phyloP scores from a whole-genome alignment of 2,329 filamentous ascomycete genomes.

The Gaeumannomyces tritici region DNA sequence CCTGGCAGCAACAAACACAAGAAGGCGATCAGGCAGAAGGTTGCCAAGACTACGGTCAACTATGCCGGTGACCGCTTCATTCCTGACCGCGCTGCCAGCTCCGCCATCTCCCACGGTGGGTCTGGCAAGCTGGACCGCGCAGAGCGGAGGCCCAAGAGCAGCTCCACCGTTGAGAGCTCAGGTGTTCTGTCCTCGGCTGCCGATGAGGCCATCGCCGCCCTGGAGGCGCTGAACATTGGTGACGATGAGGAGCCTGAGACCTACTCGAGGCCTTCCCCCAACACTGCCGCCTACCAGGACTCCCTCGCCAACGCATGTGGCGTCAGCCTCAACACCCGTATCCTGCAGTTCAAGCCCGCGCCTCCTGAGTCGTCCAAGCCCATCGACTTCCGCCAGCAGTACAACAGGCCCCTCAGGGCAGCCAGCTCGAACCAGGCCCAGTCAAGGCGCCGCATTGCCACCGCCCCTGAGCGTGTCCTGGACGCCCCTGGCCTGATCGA shows the following conservation, averaged over 20 bases:
- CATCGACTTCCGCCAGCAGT: constrained; percentile 93
- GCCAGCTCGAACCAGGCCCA: constrained; percentile 67
- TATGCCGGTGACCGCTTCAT: constrained; percentile 93
- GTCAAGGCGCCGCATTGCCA: constrained; percentile 84
- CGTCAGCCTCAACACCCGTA: constrained; percentile 86
- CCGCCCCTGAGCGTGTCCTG: constrained; percentile 88
- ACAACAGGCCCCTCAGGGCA: constrained; percentile 89
- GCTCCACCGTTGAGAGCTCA: constrained; percentile 56
- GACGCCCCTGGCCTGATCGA: constrained; percentile 94
- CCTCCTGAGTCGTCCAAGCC: constrained; percentile 97
- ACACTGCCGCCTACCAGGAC: constrained; percentile 45
- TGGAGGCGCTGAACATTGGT: constrained; percentile 74
- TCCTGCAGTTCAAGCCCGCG: constrained; percentile 96
- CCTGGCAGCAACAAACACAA: constrained; percentile 48
- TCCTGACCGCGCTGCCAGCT: constrained; percentile 83
- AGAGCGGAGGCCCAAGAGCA: constrained; percentile 61
- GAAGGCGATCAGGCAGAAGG: constrained; percentile 49
- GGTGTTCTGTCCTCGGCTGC: constrained; percentile 67
- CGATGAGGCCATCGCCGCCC: constrained; percentile 68
- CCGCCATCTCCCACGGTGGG: constrained; percentile 72
- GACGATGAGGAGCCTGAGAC: constrained; percentile 59
- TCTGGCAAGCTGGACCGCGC: constrained; percentile 70
- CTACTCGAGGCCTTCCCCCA: constrained; percentile 73
- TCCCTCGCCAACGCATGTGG: constrained; percentile 34
- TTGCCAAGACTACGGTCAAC: constrained; percentile 66